Conservation (phyloP, 768 basidiomycete genomes). For the Phlegmacium glaucopus region DNA sequence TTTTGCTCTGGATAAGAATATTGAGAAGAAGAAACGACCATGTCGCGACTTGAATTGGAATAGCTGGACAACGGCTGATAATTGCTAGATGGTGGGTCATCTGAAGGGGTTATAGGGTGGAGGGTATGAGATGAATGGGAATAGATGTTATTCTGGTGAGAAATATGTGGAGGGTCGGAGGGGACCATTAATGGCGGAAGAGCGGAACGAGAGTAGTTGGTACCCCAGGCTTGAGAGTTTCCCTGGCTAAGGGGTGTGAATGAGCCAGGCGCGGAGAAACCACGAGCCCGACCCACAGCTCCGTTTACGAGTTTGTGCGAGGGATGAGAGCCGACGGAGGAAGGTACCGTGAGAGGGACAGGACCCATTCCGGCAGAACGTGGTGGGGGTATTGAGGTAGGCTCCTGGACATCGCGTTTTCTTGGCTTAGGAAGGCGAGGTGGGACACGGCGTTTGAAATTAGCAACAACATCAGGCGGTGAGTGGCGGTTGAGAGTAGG, state of each 20-base stretch:
- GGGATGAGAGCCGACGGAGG: conserved; percentile 35
- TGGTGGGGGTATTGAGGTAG: conserved; percentile 69
- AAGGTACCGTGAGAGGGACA: conserved; percentile 63
- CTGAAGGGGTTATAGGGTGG: conserved; percentile 66
- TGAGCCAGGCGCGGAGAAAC: conserved; percentile 81
- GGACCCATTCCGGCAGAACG: conserved; percentile 72
- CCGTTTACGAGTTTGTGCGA: conserved; percentile 35
- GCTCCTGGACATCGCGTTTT: conserved; percentile 72
- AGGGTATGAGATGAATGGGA: conserved; percentile 57
- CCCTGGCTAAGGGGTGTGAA: conserved; percentile 69
- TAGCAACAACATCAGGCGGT: conserved; percentile 84
- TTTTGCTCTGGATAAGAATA: conserved; percentile 62
- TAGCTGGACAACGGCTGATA: conserved; percentile 44
- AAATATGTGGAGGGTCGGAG: conserved; percentile 62
- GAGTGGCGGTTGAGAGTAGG: conserved; percentile 91
- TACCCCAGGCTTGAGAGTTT: conserved; percentile 55
- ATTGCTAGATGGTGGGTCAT: conserved; percentile 58
- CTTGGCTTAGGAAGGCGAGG: conserved; percentile 87
- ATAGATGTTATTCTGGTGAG: conserved; percentile 53
- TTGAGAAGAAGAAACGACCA: conserved; percentile 47
- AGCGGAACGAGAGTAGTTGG: conserved; percentile 55
- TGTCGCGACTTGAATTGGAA: conserved; percentile 37
- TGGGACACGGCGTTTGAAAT: conserved; percentile 94
- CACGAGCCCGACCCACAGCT: conserved; percentile 58
- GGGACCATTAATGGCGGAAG: conserved; percentile 84